Percentiles rank a stretch among this genome's conserved stretches.
phyloP scores from a whole-genome alignment of 1,284 basidiomycete genomes.

The Neotropicomus parvogracilis region DNA sequence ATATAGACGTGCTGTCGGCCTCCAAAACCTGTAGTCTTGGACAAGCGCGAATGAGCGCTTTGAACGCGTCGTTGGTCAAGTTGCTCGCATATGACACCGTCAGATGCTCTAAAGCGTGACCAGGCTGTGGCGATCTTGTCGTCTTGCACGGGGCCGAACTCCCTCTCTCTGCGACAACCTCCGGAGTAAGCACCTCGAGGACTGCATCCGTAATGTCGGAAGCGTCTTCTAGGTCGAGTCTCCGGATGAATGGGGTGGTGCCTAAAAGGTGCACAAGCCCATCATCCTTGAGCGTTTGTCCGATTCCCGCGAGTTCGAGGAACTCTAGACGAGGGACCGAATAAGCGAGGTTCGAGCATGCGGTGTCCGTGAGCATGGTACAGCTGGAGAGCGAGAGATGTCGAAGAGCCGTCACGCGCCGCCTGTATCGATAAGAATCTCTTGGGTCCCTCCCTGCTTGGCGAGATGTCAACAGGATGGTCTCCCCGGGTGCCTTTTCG shows the following conservation, averaged over 20 bases:
- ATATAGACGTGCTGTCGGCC: constrained; percentile 75
- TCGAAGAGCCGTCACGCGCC: constrained; percentile 69
- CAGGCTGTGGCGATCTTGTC: constrained; percentile 37
- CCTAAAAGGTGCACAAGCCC: constrained; percentile 71
- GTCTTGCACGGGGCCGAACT: constrained; percentile 3
- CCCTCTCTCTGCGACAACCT: neutral
- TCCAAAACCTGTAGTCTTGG: constrained; percentile 63
- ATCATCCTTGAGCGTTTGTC: constrained; percentile 61
- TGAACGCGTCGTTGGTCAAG: constrained; percentile 61
- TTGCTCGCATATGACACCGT: constrained; percentile 65
- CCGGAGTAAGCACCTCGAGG: constrained; percentile 63
- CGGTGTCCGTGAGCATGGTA: constrained; percentile 66
- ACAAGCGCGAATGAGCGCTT: constrained; percentile 63
- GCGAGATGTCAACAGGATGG: constrained; percentile 53
- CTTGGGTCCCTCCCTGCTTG: constrained; percentile 61
- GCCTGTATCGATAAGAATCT: constrained; percentile 47
- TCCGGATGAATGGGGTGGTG: constrained; percentile 68
- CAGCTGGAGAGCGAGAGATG: constrained; percentile 81
- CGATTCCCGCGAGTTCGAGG: constrained; percentile 79
- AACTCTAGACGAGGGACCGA: constrained; percentile 74
- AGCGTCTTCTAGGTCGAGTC: constrained; percentile 84
- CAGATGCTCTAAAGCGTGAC: constrained; percentile 70
- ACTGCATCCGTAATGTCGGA: constrained; percentile 71
- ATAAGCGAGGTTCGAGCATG: constrained; percentile 69
- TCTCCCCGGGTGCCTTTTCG: constrained; percentile 33